Base-by-base conservation (phyloP, 2,329 filamentous ascomycete species). In the Alternaria brassicicola region DNA sequence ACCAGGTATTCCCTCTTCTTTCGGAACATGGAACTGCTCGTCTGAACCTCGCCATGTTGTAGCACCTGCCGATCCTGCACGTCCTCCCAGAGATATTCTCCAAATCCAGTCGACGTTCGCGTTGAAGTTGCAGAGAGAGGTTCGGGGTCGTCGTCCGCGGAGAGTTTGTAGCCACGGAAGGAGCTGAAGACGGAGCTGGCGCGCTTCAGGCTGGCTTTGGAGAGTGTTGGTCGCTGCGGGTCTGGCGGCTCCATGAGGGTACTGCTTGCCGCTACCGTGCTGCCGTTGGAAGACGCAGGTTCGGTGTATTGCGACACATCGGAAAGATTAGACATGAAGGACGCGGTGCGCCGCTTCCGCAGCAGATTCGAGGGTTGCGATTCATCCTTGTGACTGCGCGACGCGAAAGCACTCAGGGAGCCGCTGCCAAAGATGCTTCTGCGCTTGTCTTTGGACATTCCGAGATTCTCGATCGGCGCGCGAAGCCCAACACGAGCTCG, bases 1-100 rank as follows among this genome's bases (percentile, higher is more conserved):
- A 91, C 89, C 53, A 91, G 78, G 67, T 89, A 91, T 72, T 91
- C 88, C 75, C 84, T 88, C 78, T 88, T 89, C 78, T 89, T 90
- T 72, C 88, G 82, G 76, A 90, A 89, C 82, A 91, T 86, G 59
- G 86, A 85, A 55, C 85, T 88, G 47, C 86, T 87, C 12, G 86
- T 90, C 75, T 91, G 88, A 15, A 90, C 86, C 70, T 90, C 88
- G 35, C 88, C 89, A 77, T 90, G 85, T 62, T 88, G 83, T 35
- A 90, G 76, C 19, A 90, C 86, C 28, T 80, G 70, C 51, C 72
- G 68, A 35, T 67, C 68, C 55, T 68, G 70, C 21, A 67, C 59
- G 3, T 70, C 63, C n/a, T 81, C 81, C 17, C 78, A 78, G 49
- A 75, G 61, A 30, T 84, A 76, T 51, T 66, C 66, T 3, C 64